Evolutionary conservation across 1,284 basidiomycete genomes (phyloP).

Genomic region (Athelia sp.): DNA sequence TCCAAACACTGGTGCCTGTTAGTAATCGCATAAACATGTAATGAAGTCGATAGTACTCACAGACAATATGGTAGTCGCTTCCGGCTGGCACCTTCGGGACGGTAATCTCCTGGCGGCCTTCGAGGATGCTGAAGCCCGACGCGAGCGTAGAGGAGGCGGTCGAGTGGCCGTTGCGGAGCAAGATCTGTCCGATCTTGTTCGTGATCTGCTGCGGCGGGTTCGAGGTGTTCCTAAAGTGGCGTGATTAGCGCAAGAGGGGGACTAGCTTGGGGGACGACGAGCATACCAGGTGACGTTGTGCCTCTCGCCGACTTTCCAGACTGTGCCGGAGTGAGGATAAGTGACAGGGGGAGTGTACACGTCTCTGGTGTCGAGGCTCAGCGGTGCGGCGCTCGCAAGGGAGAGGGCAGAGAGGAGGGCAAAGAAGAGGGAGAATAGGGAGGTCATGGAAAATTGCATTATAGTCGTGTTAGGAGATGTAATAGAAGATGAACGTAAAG

Average conservation of each 20-base stretch:
- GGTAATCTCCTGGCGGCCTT: constrained; percentile 17
- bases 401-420: constrained; percentile 8
- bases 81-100: constrained; percentile 17
- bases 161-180: constrained; percentile 12
- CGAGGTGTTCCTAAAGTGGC: constrained; percentile 15
- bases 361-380: constrained; percentile 13
- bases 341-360: constrained; percentile 19
- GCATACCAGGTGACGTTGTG: constrained; percentile 25
- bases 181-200: constrained; percentile 15
- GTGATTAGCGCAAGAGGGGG: neutral
- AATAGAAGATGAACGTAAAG: neutral
- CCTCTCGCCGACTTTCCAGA: constrained; percentile 18
- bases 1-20: too few species aligned
- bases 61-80: too few species aligned
- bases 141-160: constrained; percentile 12
- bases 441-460: neutral
- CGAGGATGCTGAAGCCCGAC: constrained; percentile 16
- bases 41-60: too few species aligned
- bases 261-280: neutral
- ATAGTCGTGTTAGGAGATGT: constrained; percentile 4
- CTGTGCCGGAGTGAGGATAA: constrained; percentile 16
- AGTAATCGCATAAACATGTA: neutral
- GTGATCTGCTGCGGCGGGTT: constrained; percentile 18
- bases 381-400: constrained; percentile 7
- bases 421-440: constrained; percentile 12